A percentile compares a stretch with the other conserved stretches of the same genome.
phyloP scores from a whole-genome alignment of 2,329 filamentous ascomycete genomes.

The Aureobasidium sp. region DNA sequence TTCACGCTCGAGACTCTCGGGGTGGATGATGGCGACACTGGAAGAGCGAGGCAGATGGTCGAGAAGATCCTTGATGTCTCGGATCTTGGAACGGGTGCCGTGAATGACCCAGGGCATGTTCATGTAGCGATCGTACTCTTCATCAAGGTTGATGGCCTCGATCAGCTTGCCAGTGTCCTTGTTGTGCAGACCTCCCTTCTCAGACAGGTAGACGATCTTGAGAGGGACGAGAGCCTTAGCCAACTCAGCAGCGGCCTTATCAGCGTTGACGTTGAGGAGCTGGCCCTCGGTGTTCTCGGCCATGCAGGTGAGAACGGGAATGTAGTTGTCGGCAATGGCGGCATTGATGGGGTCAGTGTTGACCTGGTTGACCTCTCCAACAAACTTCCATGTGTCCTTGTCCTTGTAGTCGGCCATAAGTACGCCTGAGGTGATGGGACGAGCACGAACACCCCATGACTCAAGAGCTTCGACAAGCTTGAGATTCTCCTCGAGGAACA shows the following conservation, averaged over 20 bases:
- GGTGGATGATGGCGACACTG: constrained; percentile 95
- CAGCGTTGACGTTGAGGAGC: constrained; percentile 94
- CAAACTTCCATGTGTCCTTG: constrained; percentile 91
- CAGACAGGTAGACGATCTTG: constrained; percentile 97
- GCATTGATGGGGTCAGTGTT: constrained; percentile 86
- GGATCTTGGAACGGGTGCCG: constrained; percentile 93
- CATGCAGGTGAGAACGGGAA: constrained; percentile 94
- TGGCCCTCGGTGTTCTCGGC: constrained; percentile 87
- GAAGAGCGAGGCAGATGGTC: constrained; percentile 84
- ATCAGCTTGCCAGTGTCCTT: constrained; percentile 92
- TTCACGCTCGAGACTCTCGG: constrained; percentile 91
- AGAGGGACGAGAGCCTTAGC: constrained; percentile 82
- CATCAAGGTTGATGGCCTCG: constrained; percentile 92
- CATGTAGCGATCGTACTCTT: constrained; percentile 92
- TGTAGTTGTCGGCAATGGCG: constrained; percentile 81
- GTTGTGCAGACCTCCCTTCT: constrained; percentile 94
- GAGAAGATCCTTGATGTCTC: constrained; percentile 90
- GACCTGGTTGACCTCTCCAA: constrained; percentile 91
- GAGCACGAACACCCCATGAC: constrained; percentile 78
- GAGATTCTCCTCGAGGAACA: constrained; percentile 93
- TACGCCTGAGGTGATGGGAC: constrained; percentile 82
- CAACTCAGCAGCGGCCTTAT: constrained; percentile 90
- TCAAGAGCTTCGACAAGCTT: constrained; percentile 87
- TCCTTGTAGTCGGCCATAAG: constrained; percentile 92
- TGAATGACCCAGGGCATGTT: constrained; percentile 90